A percentile compares a stretch with the other conserved stretches of the same genome.
These are phyloP conservation scores for Scenedesmus sp. DNA, from an alignment of 163 green algal genomes.

Conservation along the genomic window DNA sequence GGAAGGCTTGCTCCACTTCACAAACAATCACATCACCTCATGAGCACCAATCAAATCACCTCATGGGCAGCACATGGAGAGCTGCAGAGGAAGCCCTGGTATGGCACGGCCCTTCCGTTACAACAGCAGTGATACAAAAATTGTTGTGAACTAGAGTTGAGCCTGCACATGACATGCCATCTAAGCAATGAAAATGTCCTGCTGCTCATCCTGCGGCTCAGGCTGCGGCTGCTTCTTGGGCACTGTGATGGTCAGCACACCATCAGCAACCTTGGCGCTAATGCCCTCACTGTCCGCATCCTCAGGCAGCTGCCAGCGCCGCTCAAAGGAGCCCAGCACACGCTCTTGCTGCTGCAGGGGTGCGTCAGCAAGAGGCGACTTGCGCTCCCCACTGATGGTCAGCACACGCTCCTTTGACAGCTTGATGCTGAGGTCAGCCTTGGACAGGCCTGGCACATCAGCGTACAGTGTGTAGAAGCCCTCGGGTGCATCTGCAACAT, in stretches of 20 bases:
- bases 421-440: conserved; percentile 40
- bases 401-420: conserved; percentile 39
- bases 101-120: too few relatives aligned
- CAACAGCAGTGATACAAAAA: too few relatives aligned
- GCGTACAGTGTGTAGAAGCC: conserved; percentile 11
- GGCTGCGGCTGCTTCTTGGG: conserved; percentile 25
- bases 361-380: background rate
- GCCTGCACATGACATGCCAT: background rate
- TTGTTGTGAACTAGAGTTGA: too few relatives aligned
- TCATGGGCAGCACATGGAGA: too few relatives aligned
- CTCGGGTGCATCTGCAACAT: conserved; percentile 19
- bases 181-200: conserved; percentile 35
- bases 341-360: conserved; percentile 33
- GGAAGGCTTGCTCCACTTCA: too few relatives aligned
- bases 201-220: conserved; percentile 7
- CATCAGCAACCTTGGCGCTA: conserved; percentile 45
- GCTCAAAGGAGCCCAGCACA: conserved; percentile 13
- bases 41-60: too few relatives aligned
- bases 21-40: too few relatives aligned
- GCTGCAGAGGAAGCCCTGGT: too few relatives aligned
- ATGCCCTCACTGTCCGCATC: conserved; percentile 37
- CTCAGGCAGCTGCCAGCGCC: conserved; percentile 31
- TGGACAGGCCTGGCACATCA: conserved; percentile 44
- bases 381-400: conserved; percentile 31
- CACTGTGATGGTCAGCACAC: conserved; percentile 49